Conservation (phyloP, 139 green algal genomes). For the Ostreobium quekettii region DNA sequence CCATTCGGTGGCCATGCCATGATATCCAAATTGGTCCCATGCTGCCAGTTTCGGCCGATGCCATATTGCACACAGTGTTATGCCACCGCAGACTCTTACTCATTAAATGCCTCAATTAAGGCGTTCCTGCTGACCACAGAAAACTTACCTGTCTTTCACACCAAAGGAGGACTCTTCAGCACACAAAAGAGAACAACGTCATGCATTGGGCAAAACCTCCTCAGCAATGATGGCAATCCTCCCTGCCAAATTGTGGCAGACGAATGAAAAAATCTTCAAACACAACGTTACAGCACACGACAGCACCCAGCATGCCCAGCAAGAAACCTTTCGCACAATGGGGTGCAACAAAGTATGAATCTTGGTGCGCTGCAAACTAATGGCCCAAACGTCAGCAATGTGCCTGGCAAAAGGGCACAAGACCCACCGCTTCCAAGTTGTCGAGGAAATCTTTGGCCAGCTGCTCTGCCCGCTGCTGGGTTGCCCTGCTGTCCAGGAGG, state of each 20-base stretch:
- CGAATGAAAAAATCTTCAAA: background rate
- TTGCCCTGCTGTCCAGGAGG: background rate
- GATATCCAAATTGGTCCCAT: no score
- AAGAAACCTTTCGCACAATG: background rate
- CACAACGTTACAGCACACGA: background rate
- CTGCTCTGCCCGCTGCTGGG: background rate
- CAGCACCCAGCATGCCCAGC: background rate
- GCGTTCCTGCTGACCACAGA: no score
- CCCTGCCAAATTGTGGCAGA: background rate
- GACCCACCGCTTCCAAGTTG: background rate
- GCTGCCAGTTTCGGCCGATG: no score
- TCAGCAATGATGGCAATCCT: no score
- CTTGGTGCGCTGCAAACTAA: background rate
- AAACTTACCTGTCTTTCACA: no score
- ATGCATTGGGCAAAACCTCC: no score
- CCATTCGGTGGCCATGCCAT: no score
- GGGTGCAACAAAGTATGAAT: background rate
- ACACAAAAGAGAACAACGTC: no score
- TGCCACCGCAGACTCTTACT: no score
- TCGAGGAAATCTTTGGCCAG: background rate
- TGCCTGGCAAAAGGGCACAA: background rate
- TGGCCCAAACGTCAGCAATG: background rate
- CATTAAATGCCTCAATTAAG: no score
- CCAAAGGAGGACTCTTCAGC: no score
- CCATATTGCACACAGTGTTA: no score